These are phyloP conservation scores for Leccinum subtestaceum DNA, from an alignment of 768 basidiomycete species.

Conservation along the genomic window DNA sequence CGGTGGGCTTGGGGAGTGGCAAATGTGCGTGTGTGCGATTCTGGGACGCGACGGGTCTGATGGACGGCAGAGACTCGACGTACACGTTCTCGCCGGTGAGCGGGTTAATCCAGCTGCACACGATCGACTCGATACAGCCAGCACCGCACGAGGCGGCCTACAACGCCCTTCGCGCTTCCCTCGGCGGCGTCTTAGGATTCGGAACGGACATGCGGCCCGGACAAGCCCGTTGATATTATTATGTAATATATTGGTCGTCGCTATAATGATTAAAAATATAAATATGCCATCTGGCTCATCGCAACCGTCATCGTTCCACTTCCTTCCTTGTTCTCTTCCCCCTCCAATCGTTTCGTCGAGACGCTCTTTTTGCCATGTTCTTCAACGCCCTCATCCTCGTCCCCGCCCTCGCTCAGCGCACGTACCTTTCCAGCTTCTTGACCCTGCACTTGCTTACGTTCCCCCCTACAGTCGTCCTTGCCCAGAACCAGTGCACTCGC, in stretches of 20 bases:
- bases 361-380: slow-evolving; percentile 35
- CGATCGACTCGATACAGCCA: slow-evolving; percentile 73
- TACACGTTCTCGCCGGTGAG: slow-evolving; percentile 69
- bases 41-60: background rate
- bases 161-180: slow-evolving; percentile 48
- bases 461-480: slow-evolving; percentile 20
- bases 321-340: background rate
- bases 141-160: slow-evolving; percentile 72
- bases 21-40: slow-evolving; percentile 48
- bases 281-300: background rate
- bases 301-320: background rate
- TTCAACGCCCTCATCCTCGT: slow-evolving; percentile 39
- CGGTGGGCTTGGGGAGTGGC: slow-evolving; percentile 63
- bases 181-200: slow-evolving; percentile 27
- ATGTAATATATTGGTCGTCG: background rate
- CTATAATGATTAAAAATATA: background rate
- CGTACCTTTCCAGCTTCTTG: slow-evolving; percentile 9
- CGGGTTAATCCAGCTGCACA: slow-evolving; percentile 63
- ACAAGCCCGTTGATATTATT: background rate
- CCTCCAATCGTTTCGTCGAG: slow-evolving; percentile 16
- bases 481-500: slow-evolving; percentile 47
- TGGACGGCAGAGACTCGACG: slow-evolving; percentile 53
- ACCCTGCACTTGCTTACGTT: slow-evolving; percentile 7
- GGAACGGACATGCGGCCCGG: slow-evolving; percentile 18
- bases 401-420: slow-evolving; percentile 46